Evolutionary conservation across 2,329 filamentous ascomycete genomes (phyloP).

Genomic region (Periconia macrospinosa): DNA sequence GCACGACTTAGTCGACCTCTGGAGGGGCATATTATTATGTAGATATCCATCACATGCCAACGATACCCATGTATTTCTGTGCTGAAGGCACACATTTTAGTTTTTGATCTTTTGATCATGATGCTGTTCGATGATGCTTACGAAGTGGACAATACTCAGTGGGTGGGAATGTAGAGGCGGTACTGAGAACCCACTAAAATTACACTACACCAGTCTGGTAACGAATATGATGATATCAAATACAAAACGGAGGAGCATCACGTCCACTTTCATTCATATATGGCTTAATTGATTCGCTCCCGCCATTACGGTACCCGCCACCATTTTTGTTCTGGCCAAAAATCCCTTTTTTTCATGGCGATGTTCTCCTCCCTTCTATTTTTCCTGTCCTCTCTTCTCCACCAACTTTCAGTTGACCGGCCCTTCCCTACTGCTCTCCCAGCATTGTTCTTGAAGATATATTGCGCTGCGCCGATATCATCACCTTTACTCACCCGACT

Average conservation of each 20-base stretch:
- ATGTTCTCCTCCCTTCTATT: neutral
- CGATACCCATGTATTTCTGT: neutral
- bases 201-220: neutral
- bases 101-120: neutral
- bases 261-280: neutral
- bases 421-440: neutral
- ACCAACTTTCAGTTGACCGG: neutral
- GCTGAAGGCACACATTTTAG: neutral
- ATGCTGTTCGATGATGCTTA: neutral
- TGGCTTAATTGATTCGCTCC: neutral
- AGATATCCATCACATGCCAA: neutral
- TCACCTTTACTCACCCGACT: too few species aligned
- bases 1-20: constrained; percentile 15
- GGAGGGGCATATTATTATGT: neutral
- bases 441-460: neutral
- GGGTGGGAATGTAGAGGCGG: neutral
- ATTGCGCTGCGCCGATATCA: neutral
- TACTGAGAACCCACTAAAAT: neutral
- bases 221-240: neutral
- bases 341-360: neutral
- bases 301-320: too few species aligned
- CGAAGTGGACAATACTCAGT: neutral
- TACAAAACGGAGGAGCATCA: neutral
- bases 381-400: neutral
- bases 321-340: neutral